Evolutionary conservation across 2,329 filamentous ascomycete genomes (phyloP).

Genomic region (Alternaria infectoria): DNA sequence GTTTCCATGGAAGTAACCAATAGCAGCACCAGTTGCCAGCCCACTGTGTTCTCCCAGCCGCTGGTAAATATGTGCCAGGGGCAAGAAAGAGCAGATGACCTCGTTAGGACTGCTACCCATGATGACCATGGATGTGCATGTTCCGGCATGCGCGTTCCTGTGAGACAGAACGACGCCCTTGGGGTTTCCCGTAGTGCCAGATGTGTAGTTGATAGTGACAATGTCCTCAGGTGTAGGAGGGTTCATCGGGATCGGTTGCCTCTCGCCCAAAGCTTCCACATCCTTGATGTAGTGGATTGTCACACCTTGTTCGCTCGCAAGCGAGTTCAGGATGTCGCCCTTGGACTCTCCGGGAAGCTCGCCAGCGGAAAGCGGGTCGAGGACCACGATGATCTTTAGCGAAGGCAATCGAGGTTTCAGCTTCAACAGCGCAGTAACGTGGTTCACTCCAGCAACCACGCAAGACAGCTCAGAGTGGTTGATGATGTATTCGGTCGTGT

Average conservation of each 20-base stretch:
- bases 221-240: slow-evolving; percentile 76
- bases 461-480: slow-evolving; percentile 81
- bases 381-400: slow-evolving; percentile 84
- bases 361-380: slow-evolving; percentile 82
- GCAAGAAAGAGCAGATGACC: slow-evolving; percentile 82
- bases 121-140: slow-evolving; percentile 65
- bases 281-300: slow-evolving; percentile 78
- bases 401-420: slow-evolving; percentile 76
- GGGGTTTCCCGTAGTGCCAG: slow-evolving; percentile 80
- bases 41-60: slow-evolving; percentile 80
- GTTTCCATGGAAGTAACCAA: slow-evolving; percentile 96
- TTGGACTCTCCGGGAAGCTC: slow-evolving; percentile 82
- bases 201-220: slow-evolving; percentile 91
- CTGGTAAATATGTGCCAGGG: slow-evolving; percentile 92
- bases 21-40: slow-evolving; percentile 72
- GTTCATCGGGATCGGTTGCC: slow-evolving; percentile 72
- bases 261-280: slow-evolving; percentile 80
- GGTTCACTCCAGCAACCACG: slow-evolving; percentile 78
- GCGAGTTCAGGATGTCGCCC: slow-evolving; percentile 73
- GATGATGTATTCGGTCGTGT: slow-evolving; percentile 93
- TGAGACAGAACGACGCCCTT: slow-evolving; percentile 88
- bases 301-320: slow-evolving; percentile 77
- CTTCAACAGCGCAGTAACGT: slow-evolving; percentile 82
- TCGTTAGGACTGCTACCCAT: slow-evolving; percentile 63
- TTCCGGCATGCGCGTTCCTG: slow-evolving; percentile 76